Evolutionary conservation across 805 yeast species (phyloP).

Genomic region (Ogataea pilisensis): DNA sequence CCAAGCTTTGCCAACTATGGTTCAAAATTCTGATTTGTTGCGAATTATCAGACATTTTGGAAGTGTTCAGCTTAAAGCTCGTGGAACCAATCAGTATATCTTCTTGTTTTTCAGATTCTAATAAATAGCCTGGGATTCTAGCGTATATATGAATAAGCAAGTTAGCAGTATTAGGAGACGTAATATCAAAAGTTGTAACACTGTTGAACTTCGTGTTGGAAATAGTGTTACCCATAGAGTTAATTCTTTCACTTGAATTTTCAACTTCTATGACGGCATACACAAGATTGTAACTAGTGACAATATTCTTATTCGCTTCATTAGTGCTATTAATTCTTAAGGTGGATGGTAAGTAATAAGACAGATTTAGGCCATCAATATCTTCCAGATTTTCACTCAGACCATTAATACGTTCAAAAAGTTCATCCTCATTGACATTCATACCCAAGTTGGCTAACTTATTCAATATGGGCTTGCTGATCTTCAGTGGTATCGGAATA

Average conservation of each 20-base stretch:
- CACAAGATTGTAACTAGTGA: slow-evolving; percentile 44
- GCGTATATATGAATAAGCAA: slow-evolving; percentile 76
- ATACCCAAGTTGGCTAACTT: slow-evolving; percentile 60
- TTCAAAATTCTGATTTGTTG: slow-evolving; percentile 55
- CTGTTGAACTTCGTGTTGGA: slow-evolving; percentile 80
- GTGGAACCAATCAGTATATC: slow-evolving; percentile 77
- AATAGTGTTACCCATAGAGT: slow-evolving; percentile 80
- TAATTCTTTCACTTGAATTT: slow-evolving; percentile 85
- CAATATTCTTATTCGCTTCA: slow-evolving; percentile 59
- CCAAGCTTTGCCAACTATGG: slow-evolving; percentile 49
- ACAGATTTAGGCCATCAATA: slow-evolving; percentile 24
- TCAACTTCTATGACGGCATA: slow-evolving; percentile 91
- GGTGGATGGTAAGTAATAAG: slow-evolving; percentile 43
- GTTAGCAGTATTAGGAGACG: slow-evolving; percentile 39
- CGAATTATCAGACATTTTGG: slow-evolving; percentile 23
- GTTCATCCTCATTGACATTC: slow-evolving; percentile 30
- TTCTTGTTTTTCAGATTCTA: slow-evolving; percentile 38
- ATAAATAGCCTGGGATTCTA: slow-evolving; percentile 63
- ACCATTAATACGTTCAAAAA: slow-evolving; percentile 31
- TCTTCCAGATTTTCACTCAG: slow-evolving; percentile 28
- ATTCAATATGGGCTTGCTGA: slow-evolving; percentile 58
- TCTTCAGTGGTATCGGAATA: slow-evolving; percentile 67
- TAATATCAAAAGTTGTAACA: slow-evolving; percentile 87
- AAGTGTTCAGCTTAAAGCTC: slow-evolving; percentile 46
- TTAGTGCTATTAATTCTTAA: slow-evolving; percentile 28